phyloP scores from a whole-genome alignment of 305 asterid species.

The Solanum hybrid region DNA sequence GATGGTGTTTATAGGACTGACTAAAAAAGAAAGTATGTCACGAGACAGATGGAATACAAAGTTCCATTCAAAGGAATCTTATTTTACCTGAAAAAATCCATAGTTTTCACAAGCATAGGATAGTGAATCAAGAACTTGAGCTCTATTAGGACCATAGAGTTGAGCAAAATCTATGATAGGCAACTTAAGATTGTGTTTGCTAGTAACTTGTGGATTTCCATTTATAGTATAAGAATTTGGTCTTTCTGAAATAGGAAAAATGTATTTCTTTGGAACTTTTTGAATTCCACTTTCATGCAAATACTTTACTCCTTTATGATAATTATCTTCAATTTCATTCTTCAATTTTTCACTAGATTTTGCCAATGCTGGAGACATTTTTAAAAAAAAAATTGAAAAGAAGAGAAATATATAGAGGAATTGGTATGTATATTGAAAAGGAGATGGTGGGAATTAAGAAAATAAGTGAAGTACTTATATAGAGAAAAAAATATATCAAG shows the following conservation, averaged over 20 bases:
- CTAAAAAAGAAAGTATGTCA: background rate
- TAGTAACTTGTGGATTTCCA: background rate
- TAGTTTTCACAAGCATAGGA: conserved; percentile 56
- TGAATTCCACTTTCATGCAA: conserved; percentile 52
- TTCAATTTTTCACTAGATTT: conserved; percentile 8
- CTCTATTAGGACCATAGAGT: conserved; percentile 47
- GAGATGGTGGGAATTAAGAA: conserved; percentile 20
- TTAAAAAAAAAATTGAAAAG: background rate
- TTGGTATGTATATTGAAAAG: background rate
- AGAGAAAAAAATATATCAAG: background rate
- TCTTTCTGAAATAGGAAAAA: conserved; percentile 58
- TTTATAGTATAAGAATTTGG: conserved; percentile 22
- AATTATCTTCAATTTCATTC: conserved; percentile 11
- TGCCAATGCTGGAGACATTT: conserved; percentile 52
- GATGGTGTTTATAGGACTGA: background rate
- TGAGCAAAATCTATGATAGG: conserved; percentile 69
- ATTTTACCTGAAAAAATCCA: conserved; percentile 79
- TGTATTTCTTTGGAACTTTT: conserved; percentile 57
- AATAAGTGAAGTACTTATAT: conserved; percentile 17
- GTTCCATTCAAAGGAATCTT: background rate
- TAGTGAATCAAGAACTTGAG: conserved; percentile 42
- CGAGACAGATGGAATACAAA: background rate
- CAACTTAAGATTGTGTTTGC: conserved; percentile 6
- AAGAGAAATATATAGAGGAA: background rate
- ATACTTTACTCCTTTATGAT: conserved; percentile 62